Evolutionary conservation across 2,329 filamentous ascomycete species (phyloP).

Genomic region (Teratosphaeria destructans): DNA sequence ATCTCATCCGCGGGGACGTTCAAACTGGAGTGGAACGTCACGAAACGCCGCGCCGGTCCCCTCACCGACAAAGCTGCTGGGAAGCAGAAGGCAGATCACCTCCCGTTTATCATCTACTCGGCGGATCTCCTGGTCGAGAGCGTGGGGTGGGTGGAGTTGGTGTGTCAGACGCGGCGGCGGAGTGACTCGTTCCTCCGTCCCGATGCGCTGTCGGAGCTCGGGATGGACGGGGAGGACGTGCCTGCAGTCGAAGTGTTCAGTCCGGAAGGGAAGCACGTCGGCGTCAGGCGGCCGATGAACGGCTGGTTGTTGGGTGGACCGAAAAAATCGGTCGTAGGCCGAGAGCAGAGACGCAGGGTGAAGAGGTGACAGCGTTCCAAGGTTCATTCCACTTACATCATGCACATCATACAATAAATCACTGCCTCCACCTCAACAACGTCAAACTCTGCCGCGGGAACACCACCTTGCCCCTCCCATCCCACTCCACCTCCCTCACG

Average conservation of each 20-base stretch:
- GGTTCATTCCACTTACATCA: too few species aligned
- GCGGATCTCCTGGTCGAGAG: slow-evolving; percentile 85
- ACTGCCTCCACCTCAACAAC: slow-evolving; percentile 47
- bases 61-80: slow-evolving; percentile 52
- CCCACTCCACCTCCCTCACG: slow-evolving; percentile 52
- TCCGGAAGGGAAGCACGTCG: slow-evolving; percentile 74
- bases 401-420: neutral
- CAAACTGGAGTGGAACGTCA: slow-evolving; percentile 70
- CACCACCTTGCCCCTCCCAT: slow-evolving; percentile 49
- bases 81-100: slow-evolving; percentile 51
- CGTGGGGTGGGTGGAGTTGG: slow-evolving; percentile 85
- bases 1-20: slow-evolving; percentile 61
- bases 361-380: neutral
- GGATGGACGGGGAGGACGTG: neutral
- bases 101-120: slow-evolving; percentile 72
- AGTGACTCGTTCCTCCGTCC: slow-evolving; percentile 11
- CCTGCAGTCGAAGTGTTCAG: slow-evolving; percentile 76
- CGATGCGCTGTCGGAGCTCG: slow-evolving; percentile 8
- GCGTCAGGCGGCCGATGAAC: slow-evolving; percentile 55
- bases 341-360: neutral
- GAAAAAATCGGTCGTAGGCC: slow-evolving; percentile 24
- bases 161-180: slow-evolving; percentile 58
- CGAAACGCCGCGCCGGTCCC: slow-evolving; percentile 64
- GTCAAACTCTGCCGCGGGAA: slow-evolving; percentile 65
- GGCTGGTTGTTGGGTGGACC: slow-evolving; percentile 53